A percentile compares a stretch with the other conserved stretches of the same genome.
These are phyloP conservation scores for Scortechinia acanthostroma DNA, from an alignment of 2,329 filamentous ascomycete species.

Conservation along the genomic window DNA sequence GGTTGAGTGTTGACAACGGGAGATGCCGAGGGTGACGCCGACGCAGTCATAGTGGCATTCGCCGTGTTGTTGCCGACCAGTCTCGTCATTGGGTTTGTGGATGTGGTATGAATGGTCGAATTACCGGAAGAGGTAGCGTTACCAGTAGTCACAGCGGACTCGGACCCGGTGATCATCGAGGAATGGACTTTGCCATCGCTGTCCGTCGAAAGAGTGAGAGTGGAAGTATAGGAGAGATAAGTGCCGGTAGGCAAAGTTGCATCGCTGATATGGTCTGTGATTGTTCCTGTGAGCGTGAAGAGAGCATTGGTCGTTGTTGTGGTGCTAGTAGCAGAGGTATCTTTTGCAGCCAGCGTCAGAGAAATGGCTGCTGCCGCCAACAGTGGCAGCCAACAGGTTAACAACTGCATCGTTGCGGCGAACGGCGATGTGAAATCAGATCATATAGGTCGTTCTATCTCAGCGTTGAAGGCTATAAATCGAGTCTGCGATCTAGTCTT, in stretches of 20 bases:
- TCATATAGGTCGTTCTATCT: no score
- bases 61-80: neutral
- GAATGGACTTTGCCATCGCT: neutral
- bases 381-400: no score
- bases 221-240: neutral
- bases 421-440: no score
- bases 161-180: neutral
- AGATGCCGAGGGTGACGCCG: neutral
- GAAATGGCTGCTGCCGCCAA: no score
- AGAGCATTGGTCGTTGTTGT: neutral
- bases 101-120: neutral
- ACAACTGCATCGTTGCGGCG: no score
- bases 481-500: no score
- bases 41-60: neutral
- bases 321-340: no score
- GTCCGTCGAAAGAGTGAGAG: neutral
- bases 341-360: no score
- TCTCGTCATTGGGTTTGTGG: neutral
- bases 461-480: no score
- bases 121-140: neutral
- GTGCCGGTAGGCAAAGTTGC: neutral
- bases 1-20: constrained; percentile 35
- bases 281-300: neutral
- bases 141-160: neutral
- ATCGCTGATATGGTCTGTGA: neutral